Conservation (phyloP, 1,284 basidiomycete species). For the Puccinia brachypodii region DNA sequence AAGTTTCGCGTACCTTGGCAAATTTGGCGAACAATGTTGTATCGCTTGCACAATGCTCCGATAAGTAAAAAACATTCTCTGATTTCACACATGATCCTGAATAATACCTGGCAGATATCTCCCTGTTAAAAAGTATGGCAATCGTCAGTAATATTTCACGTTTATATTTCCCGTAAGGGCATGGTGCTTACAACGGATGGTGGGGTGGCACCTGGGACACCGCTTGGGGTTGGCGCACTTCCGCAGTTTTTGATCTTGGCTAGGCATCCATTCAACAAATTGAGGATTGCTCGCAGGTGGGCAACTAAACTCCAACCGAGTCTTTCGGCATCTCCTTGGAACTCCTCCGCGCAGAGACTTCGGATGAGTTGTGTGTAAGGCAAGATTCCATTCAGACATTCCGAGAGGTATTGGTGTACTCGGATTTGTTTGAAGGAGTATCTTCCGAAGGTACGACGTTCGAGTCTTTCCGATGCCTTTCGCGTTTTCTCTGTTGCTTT, state of each 20-base stretch:
- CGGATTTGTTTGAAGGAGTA: conserved; percentile 1
- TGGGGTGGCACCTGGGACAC: not conserved
- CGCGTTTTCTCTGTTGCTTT: not conserved
- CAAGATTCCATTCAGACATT: not conserved
- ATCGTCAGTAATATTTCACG: not conserved
- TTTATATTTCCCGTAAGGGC: not conserved
- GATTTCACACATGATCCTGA: conserved; percentile 24
- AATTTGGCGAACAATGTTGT: not conserved
- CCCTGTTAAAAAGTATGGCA: not conserved
- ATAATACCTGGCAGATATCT: conserved; percentile 10
- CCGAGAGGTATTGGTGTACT: not conserved
- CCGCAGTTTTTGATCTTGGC: conserved; percentile 8
- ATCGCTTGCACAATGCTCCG: not conserved
- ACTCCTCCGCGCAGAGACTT: not conserved
- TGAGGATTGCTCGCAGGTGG: not conserved
- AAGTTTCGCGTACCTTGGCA: not conserved
- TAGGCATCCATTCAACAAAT: not conserved
- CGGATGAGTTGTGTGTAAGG: not conserved
- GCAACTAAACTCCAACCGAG: conserved; percentile 1
- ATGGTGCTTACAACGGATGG: not conserved
- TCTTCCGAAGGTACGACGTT: not conserved
- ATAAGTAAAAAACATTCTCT: not conserved
- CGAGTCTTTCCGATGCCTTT: not conserved
- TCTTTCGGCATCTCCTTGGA: not conserved
- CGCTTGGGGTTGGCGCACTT: conserved; percentile 11